Conservation (phyloP, 495 filamentous ascomycete species). For the Saxophila tyrrhenica region DNA sequence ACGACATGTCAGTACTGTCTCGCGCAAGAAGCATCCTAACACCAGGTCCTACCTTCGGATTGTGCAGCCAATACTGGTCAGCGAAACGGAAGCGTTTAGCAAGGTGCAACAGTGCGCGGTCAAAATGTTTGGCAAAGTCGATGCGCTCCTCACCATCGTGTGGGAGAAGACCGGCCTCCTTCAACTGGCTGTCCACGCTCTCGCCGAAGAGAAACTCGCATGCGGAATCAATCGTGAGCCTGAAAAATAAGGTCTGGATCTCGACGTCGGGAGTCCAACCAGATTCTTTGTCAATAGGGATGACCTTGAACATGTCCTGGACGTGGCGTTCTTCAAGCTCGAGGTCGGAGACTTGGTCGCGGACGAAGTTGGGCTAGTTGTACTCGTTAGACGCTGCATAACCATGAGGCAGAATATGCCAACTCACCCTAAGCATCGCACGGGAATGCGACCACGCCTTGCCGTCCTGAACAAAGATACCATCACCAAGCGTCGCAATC, state of each 20-base stretch:
- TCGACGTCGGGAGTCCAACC: conserved; percentile 46
- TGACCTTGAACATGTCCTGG: conserved; percentile 19
- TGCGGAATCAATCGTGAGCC: conserved; percentile 69
- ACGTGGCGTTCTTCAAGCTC: conserved; percentile 71
- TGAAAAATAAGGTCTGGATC: conserved; percentile 61
- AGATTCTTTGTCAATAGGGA: conserved; percentile 9
- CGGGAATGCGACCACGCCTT: conserved; percentile 45
- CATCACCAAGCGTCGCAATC: conserved; percentile 22
- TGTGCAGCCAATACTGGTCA: conserved; percentile 34
- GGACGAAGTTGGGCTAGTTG: conserved; percentile 60
- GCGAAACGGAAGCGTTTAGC: conserved; percentile 17
- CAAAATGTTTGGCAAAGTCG: conserved; percentile 23
- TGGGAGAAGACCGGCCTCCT: conserved; percentile 2
- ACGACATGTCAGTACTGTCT: not conserved
- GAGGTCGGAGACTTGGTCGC: conserved; percentile 69
- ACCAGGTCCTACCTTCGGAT: conserved; percentile 16
- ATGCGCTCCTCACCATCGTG: conserved; percentile 9
- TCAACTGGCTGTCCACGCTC: conserved; percentile 49
- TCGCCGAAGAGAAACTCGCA: conserved; percentile 82
- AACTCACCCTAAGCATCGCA: conserved; percentile 48
- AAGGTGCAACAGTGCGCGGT: conserved; percentile 17
- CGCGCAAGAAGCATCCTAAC: too few species aligned
- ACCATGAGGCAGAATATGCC: not conserved
- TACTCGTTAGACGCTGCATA: not conserved
- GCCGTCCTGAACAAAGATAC: conserved; percentile 21